phyloP scores from a whole-genome alignment of 495 filamentous ascomycete species.

The Talaromyces adpressus region DNA sequence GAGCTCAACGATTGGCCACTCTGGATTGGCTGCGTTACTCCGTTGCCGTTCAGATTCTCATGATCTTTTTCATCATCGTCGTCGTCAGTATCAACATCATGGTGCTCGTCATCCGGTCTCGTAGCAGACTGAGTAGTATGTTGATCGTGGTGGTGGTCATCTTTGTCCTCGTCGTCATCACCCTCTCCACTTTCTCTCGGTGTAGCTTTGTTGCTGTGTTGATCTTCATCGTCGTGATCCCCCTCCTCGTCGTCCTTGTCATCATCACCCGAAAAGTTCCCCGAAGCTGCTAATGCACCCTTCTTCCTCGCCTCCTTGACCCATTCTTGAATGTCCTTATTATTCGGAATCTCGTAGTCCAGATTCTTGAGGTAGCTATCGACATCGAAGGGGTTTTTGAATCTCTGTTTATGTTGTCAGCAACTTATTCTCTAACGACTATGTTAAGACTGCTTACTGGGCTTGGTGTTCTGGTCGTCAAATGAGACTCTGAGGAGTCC shows the following conservation, averaged over 20 bases:
- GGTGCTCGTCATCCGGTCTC: background rate
- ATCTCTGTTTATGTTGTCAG: background rate
- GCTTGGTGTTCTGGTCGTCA: background rate
- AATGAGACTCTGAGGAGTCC: background rate
- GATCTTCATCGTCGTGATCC: background rate
- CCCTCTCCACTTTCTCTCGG: background rate
- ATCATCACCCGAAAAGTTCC: background rate
- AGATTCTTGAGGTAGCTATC: background rate
- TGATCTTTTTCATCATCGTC: background rate
- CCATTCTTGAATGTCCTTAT: slow-evolving; percentile 7
- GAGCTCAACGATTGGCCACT: background rate
- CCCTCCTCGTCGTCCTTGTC: background rate
- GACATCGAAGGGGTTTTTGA: slow-evolving; percentile 6
- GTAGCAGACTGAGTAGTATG: background rate
- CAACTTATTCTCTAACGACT: too few species aligned
- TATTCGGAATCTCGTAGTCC: slow-evolving; percentile 6
- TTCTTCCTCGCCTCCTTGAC: slow-evolving; percentile 1
- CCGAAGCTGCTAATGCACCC: slow-evolving; percentile 2
- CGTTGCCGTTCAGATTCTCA: background rate
- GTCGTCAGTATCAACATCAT: background rate
- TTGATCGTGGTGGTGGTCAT: background rate
- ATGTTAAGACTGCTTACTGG: background rate
- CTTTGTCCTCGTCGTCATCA: background rate
- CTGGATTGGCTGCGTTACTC: background rate
- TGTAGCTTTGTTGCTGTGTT: background rate